Evolutionary conservation across 305 asterid species (phyloP), one percentile per base, ranked within the genome.

Genomic region (Fraxinus sp.): DNA sequence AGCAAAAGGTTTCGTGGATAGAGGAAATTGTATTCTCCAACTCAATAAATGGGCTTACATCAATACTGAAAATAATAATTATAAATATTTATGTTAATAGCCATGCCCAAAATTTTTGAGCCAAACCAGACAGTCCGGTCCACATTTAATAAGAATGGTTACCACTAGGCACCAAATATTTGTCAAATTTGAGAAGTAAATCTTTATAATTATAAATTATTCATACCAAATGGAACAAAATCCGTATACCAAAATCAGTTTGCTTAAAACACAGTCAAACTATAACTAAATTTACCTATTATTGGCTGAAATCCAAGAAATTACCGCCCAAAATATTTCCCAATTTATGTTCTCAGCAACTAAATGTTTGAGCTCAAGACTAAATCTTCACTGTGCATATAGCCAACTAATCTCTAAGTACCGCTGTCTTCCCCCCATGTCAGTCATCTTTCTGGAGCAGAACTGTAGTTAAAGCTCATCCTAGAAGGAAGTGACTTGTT

Each of bases 1-100:
- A 14, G 22, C 59, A 83, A 52, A 70, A 64, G 55, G 22, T 30
- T 37, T 16, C 13, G 18, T 5, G 11, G 20, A 5, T n/a, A 32
- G 24, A 18, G 77, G 78, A 62, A 62, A 68, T 68, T 11, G 75
- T 81, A 75, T 59, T 46, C 72, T 72, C 82, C 77, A 70, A 57
- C 78, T 52, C 16, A 37, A 13, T 64, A 64, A 70, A 43, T 35
- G 74, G 71, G 76, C 79, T 55, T 16, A 16, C 73, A 82, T 66
- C 66, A 80, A 59, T 75, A 14, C 41, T 70, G 20, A 26, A 30
- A 70, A 70, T 10, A 62, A 62, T 62, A 20, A 30, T 28, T 11
- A 26, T 11, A 43, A 43, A 70, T 70, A 70, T 28, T 28, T 30
- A 70, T 11, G 22, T 1, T 70, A 5, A 11, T 9, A 28, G 3